Evolutionary conservation across 2,329 filamentous ascomycete species (phyloP).

Genomic region (Colletotrichum sp.): DNA sequence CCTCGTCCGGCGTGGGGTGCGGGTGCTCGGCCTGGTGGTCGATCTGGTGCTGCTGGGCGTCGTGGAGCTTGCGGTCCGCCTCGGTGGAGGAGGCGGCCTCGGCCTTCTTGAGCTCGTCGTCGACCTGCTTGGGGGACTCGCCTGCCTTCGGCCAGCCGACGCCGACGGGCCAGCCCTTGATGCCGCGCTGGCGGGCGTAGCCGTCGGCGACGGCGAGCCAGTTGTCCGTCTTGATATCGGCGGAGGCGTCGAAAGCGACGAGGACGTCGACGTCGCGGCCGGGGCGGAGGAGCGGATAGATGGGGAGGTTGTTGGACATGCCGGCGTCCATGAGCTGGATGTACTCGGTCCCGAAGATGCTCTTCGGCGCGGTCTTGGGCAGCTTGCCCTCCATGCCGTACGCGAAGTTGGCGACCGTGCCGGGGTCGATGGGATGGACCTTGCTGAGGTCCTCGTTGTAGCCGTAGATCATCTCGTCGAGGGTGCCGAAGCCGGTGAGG

Average conservation of each 20-base stretch:
- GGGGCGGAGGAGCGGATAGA: slow-evolving; percentile 90
- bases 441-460: slow-evolving; percentile 82
- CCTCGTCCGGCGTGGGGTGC: slow-evolving; percentile 19
- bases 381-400: slow-evolving; percentile 80
- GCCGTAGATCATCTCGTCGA: slow-evolving; percentile 84
- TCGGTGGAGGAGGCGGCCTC: slow-evolving; percentile 65
- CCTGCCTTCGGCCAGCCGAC: slow-evolving; percentile 84
- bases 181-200: slow-evolving; percentile 85
- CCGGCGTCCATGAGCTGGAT: slow-evolving; percentile 93
- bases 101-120: slow-evolving; percentile 70
- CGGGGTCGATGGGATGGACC: slow-evolving; percentile 93
- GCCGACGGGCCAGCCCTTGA: slow-evolving; percentile 94
- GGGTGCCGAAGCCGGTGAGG: slow-evolving; percentile 73
- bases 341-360: slow-evolving; percentile 73
- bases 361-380: slow-evolving; percentile 78
- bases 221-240: slow-evolving; percentile 92
- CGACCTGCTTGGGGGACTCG: slow-evolving; percentile 63
- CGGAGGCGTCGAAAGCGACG: slow-evolving; percentile 92
- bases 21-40: slow-evolving; percentile 27
- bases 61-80: slow-evolving; percentile 66
- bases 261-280: slow-evolving; percentile 89
- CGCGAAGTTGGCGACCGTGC: slow-evolving; percentile 87
- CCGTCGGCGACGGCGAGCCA: slow-evolving; percentile 96
- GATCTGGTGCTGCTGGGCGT: slow-evolving; percentile 59
- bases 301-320: slow-evolving; percentile 97